phyloP scores from a whole-genome alignment of 1,284 basidiomycete genomes.

The Volvariella surrecta region DNA sequence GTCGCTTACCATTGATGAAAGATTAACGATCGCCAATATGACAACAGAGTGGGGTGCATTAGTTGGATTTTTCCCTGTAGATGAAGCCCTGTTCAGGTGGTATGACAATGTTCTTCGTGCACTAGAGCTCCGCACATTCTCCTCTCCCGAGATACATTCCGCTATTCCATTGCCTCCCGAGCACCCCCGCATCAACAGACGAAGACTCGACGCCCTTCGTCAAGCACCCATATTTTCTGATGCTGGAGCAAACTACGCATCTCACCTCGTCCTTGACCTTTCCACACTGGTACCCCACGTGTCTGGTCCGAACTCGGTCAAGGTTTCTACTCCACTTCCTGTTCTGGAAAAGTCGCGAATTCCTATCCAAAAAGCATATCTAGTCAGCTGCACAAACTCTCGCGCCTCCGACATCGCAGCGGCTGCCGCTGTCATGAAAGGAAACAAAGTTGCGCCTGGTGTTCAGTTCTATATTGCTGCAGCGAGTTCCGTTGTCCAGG shows the following conservation, averaged over 20 bases:
- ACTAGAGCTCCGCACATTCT: conserved; percentile 76
- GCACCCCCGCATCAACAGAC: conserved; percentile 84
- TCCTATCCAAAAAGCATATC: conserved; percentile 94
- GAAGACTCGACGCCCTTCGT: conserved; percentile 63
- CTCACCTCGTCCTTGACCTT: conserved; percentile 88
- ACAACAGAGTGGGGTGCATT: conserved; percentile 99
- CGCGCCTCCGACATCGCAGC: conserved; percentile 92
- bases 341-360: conserved; percentile 70
- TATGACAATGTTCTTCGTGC: conserved; percentile 77
- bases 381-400: conserved; percentile 98
- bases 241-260: conserved; percentile 74
- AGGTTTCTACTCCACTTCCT: conserved; percentile 87
- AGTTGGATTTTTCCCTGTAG: conserved; percentile 92
- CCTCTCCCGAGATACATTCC: conserved; percentile 27
- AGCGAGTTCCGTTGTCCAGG: conserved; percentile 87
- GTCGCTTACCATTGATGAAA: conserved; percentile 81
- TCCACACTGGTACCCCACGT: conserved; percentile 93
- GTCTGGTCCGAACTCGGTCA: conserved; percentile 97
- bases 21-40: conserved; percentile 96
- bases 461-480: conserved; percentile 99
- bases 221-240: conserved; percentile 62
- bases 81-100: conserved; percentile 79
- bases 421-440: conserved; percentile 84
- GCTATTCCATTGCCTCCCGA: conserved; percentile 64
- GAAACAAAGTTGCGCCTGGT: conserved; percentile 78